Base-by-base conservation (phyloP, 306 rosid genomes). In the Malus orientalis region DNA sequence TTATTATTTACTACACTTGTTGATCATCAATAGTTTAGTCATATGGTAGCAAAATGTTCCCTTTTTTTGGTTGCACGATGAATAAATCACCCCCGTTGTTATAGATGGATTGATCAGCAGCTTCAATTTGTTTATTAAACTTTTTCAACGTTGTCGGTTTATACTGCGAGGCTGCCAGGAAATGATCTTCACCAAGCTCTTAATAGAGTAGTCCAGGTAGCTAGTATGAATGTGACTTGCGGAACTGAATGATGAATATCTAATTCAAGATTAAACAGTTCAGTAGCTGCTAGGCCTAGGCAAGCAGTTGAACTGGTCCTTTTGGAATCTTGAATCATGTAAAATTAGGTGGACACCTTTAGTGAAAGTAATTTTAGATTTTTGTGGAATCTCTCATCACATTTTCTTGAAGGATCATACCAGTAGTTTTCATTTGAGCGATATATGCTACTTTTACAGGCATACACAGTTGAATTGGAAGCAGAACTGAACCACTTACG, bases 391-490 rank as follows among this genome's bases (percentile, higher is more conserved):
- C 16, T 49, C 20, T 22, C 15, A 58, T 58, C 25, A 59, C 29
- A n/a, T 25, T 59, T 59, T 59, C 64, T n/a, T 10, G 3, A 23
- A 23, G 67, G 30, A 61, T 27, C 18, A 13, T 61, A 36, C 10
- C 33, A 61, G 30, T 11, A 27, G 6, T 14, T 12, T 27, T 2
- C 16, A 4, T 61, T 61, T 61, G 4, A 61, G 67, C 25, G n/a
- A 27, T 27, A 27, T 27, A 7, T 59, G 30, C 30, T 60, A 16
- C 8, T 63, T 18, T 47, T 58, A 58, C 84, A 94, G 98, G 98
- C 98, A 15, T 94, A 94, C 74, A 94, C 97, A 1, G 93, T 92
- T 67, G 98, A 94, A 67, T 74, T 94, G 59, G 97, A 94, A 89
- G 95, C 93, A 44, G 98, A 92, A 78, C 78, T 92, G 71, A 92